Evolutionary conservation across 495 filamentous ascomycete genomes (phyloP).

Genomic region (Platismatia glauca): DNA sequence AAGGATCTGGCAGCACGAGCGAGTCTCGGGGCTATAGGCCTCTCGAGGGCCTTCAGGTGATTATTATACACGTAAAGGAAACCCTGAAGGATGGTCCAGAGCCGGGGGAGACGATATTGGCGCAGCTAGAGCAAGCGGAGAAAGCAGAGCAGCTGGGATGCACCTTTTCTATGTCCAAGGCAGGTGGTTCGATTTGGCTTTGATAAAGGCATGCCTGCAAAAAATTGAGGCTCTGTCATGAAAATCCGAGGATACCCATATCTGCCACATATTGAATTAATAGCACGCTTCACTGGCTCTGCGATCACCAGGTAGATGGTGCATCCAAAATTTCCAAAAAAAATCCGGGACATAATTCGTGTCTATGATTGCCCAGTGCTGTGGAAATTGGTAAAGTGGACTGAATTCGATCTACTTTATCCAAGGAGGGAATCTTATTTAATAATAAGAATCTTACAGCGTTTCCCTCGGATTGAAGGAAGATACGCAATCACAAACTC

Average conservation of each 20-base stretch:
- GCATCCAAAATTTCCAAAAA: too few relatives aligned
- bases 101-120: conserved; percentile 56
- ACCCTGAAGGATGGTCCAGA: conserved; percentile 54
- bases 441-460: too few relatives aligned
- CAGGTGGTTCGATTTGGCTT: conserved; percentile 41
- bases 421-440: too few relatives aligned
- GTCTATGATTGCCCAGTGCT: too few relatives aligned
- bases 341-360: too few relatives aligned
- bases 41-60: conserved; percentile 48
- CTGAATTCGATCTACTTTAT: too few relatives aligned
- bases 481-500: too few relatives aligned
- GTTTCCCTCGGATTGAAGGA: too few relatives aligned
- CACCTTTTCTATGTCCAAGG: conserved; percentile 59
- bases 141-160: conserved; percentile 58
- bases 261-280: not conserved
- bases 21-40: conserved; percentile 25
- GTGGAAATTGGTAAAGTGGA: too few relatives aligned
- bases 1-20: not conserved
- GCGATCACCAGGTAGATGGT: not conserved
- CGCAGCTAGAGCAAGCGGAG: conserved; percentile 55
- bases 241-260: not conserved
- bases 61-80: conserved; percentile 82
- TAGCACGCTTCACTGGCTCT: not conserved
- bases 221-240: not conserved
- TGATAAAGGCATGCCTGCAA: conserved; percentile 11